Percentiles rank a stretch among this genome's conserved stretches.
These are phyloP conservation scores for Penicillium nordicum DNA, from an alignment of 2,329 filamentous ascomycete species.

Conservation along the genomic window DNA sequence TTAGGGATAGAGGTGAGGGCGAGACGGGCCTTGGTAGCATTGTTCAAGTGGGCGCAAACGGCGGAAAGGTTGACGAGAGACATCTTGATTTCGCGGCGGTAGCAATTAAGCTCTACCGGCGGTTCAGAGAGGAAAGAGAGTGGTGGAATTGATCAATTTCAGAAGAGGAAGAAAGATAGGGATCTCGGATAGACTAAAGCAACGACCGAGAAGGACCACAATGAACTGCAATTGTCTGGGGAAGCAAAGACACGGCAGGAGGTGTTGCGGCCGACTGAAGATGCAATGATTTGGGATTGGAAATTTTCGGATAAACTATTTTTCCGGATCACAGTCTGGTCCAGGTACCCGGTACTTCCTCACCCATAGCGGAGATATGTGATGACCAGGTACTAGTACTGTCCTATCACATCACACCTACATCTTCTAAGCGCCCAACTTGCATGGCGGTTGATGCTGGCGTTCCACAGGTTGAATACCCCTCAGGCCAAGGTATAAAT, in stretches of 20 bases:
- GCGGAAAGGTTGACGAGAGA: conserved; percentile 71
- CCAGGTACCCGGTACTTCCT: conserved; percentile 4
- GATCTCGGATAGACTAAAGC: background rate
- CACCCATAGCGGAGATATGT: conserved; percentile 4
- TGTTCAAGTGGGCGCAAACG: conserved; percentile 88
- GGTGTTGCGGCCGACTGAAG: conserved; percentile 2
- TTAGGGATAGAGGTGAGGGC: conserved; percentile 79
- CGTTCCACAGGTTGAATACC: conserved; percentile 18
- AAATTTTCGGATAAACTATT: conserved; percentile 39
- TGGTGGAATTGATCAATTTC: background rate
- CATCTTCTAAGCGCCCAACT: conserved; percentile 21
- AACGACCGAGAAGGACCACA: background rate
- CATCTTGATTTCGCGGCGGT: conserved; percentile 47
- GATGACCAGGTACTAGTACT: conserved; percentile 12
- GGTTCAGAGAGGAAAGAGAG: conserved; percentile 4
- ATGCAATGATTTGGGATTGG: conserved; percentile 19
- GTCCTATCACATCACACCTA: conserved; percentile 19
- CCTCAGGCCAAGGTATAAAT: conserved; percentile 18
- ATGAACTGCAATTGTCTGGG: conserved; percentile 1
- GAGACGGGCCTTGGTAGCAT: conserved; percentile 78
- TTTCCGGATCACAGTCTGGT: conserved; percentile 7
- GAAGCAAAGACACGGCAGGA: background rate
- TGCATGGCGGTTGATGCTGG: conserved; percentile 18
- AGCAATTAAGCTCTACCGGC: conserved; percentile 20
- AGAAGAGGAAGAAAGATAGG: background rate